Percentiles rank a stretch among this genome's conserved stretches.
Evolutionary conservation across 257 asterid species (phyloP).

Genomic region (Scutellaria minor): DNA sequence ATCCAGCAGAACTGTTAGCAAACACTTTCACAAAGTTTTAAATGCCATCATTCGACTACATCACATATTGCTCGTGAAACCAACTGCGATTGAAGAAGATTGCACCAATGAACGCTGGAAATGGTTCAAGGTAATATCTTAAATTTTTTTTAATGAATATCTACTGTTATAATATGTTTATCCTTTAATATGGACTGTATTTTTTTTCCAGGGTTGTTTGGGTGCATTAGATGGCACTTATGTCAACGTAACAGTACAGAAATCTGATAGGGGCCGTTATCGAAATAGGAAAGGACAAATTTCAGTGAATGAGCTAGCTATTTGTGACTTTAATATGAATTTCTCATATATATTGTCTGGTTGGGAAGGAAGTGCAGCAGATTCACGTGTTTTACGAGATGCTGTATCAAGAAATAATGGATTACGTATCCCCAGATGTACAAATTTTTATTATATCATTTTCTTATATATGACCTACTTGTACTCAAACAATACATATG

Average conservation of each 20-base stretch:
- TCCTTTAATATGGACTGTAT: too few relatives aligned
- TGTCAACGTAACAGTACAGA: neutral
- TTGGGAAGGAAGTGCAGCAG: conserved; percentile 5
- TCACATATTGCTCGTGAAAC: neutral
- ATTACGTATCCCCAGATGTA: neutral
- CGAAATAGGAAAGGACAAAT: neutral
- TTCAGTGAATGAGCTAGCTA: neutral
- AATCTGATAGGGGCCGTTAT: neutral
- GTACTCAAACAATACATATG: too few relatives aligned
- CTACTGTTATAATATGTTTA: too few relatives aligned
- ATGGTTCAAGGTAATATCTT: neutral
- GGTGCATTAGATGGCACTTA: neutral
- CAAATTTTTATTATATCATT: too few relatives aligned
- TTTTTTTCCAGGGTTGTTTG: neutral
- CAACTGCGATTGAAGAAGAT: neutral
- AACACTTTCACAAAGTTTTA: neutral
- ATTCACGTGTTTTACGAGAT: neutral
- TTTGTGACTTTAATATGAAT: neutral
- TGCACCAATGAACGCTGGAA: neutral
- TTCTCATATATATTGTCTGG: neutral
- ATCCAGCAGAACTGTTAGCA: neutral
- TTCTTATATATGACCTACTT: too few relatives aligned
- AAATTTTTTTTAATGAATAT: too few relatives aligned
- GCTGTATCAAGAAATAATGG: neutral
- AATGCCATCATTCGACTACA: neutral